Evolutionary conservation across 225 moss, liverwort and hornwort genomes (phyloP).

Genomic region (Physcomitrium patens): DNA sequence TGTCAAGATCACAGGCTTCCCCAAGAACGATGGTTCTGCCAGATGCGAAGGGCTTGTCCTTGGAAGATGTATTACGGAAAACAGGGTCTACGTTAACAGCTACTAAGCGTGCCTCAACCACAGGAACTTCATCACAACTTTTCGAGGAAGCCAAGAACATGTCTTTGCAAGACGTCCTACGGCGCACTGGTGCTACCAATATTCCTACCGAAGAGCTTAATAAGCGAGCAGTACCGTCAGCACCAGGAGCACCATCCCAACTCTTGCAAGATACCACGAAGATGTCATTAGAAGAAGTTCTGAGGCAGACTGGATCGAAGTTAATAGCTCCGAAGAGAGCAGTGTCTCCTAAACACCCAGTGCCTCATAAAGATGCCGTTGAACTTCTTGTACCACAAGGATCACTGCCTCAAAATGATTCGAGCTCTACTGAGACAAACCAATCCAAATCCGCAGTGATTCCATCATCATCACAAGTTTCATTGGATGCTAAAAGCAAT

Average conservation of each 20-base stretch:
- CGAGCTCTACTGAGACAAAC: slow-evolving; percentile 22
- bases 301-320: slow-evolving; percentile 33
- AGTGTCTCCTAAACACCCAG: slow-evolving; percentile 16
- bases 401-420: slow-evolving; percentile 14
- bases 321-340: slow-evolving; percentile 31
- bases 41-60: slow-evolving; percentile 31
- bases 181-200: slow-evolving; percentile 35
- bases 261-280: slow-evolving; percentile 37
- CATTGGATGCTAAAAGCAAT: slow-evolving; percentile 27
- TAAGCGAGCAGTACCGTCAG: slow-evolving; percentile 29
- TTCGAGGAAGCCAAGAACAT: slow-evolving; percentile 33
- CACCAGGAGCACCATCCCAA: slow-evolving; percentile 24
- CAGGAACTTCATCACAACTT: slow-evolving; percentile 36
- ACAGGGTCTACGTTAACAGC: slow-evolving; percentile 35
- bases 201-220: slow-evolving; percentile 34
- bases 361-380: slow-evolving; percentile 11
- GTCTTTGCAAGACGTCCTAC: slow-evolving; percentile 37
- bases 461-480: slow-evolving; percentile 26
- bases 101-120: slow-evolving; percentile 26
- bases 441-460: slow-evolving; percentile 2
- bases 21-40: slow-evolving; percentile 22
- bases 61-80: slow-evolving; percentile 47
- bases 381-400: slow-evolving; percentile 18
- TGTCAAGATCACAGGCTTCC: slow-evolving; percentile 25
- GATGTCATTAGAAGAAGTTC: slow-evolving; percentile 42